phyloP scores from a whole-genome alignment of 2,329 filamentous ascomycete genomes.

The Mycosphaerelloides madeirae region DNA sequence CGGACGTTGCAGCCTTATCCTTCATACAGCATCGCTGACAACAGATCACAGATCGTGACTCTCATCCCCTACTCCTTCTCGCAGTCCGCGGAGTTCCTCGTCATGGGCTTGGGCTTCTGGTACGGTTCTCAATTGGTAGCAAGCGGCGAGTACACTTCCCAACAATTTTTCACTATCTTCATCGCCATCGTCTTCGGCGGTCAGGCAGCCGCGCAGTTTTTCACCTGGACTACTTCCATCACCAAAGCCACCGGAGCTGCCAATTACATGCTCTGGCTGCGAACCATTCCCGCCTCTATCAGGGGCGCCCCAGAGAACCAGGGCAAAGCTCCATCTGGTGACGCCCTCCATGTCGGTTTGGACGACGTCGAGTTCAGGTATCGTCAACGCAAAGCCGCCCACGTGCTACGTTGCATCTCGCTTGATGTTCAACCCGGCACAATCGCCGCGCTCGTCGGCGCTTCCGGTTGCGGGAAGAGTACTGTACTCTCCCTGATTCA shows the following conservation, averaged over 20 bases:
- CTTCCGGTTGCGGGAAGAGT: conserved; percentile 46
- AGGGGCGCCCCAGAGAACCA: conserved; percentile 32
- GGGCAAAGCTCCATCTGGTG: conserved; percentile 17
- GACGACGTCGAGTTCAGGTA: conserved; percentile 6
- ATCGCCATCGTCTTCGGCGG: conserved; percentile 61
- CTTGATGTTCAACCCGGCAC: conserved; percentile 5
- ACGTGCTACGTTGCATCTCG: conserved; percentile 1
- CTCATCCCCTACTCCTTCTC: conserved; percentile 27
- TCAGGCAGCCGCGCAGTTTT: conserved; percentile 61
- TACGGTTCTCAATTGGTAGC: conserved; percentile 29
- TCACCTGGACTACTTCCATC: conserved; percentile 51
- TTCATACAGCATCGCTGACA: background rate
- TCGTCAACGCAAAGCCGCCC: background rate
- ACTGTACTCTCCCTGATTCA: conserved; percentile 44
- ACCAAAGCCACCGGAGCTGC: conserved; percentile 32
- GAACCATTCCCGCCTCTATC: conserved; percentile 33
- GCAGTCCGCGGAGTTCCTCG: conserved; percentile 29
- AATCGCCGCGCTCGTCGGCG: conserved; percentile 44
- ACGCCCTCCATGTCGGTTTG: background rate
- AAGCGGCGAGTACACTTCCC: conserved; percentile 27
- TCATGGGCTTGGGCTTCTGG: conserved; percentile 33
- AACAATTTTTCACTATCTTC: conserved; percentile 55
- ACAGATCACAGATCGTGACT: conserved; percentile 11
- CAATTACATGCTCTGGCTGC: conserved; percentile 44
- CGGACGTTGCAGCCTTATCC: no score